Percentiles rank a stretch among this genome's conserved stretches.
Conservation (phyloP, 1,284 basidiomycete species). For the Apiotrichum domesticum region DNA sequence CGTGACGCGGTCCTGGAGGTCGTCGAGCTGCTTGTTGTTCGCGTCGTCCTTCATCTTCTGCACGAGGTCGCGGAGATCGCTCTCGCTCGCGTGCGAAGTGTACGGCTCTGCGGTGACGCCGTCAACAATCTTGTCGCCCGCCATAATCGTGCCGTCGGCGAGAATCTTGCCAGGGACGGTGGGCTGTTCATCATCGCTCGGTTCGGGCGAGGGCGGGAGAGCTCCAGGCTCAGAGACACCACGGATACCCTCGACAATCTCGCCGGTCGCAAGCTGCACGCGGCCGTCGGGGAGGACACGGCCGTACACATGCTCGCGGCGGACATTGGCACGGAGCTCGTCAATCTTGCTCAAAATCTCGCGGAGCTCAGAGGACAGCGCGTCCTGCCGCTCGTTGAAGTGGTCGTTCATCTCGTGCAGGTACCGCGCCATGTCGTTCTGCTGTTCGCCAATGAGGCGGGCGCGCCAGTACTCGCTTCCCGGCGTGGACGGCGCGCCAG, state of each 20-base stretch:
- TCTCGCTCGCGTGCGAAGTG: constrained; percentile 10
- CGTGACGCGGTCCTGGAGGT: constrained; percentile 28
- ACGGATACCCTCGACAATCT: constrained; percentile 41
- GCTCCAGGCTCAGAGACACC: constrained; percentile 21
- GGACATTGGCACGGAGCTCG: constrained; percentile 33
- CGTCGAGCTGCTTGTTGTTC: constrained; percentile 35
- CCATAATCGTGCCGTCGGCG: constrained; percentile 41
- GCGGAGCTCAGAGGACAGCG: constrained; percentile 31
- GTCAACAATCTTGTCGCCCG: constrained; percentile 38
- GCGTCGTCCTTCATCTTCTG: constrained; percentile 30
- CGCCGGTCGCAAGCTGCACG: constrained; percentile 39
- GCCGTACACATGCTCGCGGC: constrained; percentile 35
- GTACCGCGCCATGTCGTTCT: constrained; percentile 38
- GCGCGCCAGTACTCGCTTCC: background rate
- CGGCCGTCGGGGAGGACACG: constrained; percentile 40
- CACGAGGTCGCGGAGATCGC: constrained; percentile 14
- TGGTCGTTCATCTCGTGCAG: constrained; percentile 43
- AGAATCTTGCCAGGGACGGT: constrained; percentile 32
- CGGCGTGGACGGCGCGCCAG: background rate
- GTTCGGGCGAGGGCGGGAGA: constrained; percentile 6
- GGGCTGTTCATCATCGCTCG: constrained; percentile 2
- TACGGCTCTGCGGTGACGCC: constrained; percentile 31
- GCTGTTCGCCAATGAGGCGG: constrained; percentile 11
- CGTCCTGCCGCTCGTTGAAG: constrained; percentile 32
- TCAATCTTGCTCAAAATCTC: constrained; percentile 37